Evolutionary conservation across 202 grass and related monocot species (phyloP).

Genomic region (Musa balbisiana): DNA sequence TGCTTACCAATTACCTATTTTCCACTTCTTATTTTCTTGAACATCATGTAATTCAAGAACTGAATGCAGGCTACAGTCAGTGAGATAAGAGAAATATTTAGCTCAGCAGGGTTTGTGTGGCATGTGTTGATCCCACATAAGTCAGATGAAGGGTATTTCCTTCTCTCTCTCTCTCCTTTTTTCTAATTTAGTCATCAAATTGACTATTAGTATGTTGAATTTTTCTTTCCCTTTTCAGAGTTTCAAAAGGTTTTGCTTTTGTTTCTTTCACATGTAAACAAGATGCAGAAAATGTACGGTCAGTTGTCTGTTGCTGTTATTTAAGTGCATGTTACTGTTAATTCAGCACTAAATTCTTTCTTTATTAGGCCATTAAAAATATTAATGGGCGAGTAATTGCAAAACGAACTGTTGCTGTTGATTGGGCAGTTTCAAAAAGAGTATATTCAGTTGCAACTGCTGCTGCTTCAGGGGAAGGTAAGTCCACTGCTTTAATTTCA

Average conservation of each 20-base stretch:
- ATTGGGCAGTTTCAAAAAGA: slow-evolving; percentile 93
- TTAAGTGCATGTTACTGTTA: neutral
- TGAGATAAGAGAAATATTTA: slow-evolving; percentile 67
- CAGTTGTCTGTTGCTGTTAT: slow-evolving; percentile 13
- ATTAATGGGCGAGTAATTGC: slow-evolving; percentile 63
- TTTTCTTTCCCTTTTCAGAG: slow-evolving; percentile 43
- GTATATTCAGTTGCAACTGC: slow-evolving; percentile 67
- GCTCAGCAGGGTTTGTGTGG: slow-evolving; percentile 79
- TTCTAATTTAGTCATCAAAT: slow-evolving; percentile 22
- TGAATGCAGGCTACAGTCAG: slow-evolving; percentile 58
- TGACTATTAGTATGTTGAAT: slow-evolving; percentile 17
- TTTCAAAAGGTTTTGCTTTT: slow-evolving; percentile 97
- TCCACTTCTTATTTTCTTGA: neutral
- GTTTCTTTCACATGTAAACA: slow-evolving; percentile 93
- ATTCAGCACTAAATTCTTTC: neutral
- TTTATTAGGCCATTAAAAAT: slow-evolving; percentile 78
- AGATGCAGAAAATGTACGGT: slow-evolving; percentile 91
- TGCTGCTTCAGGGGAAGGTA: slow-evolving; percentile 49
- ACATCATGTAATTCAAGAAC: slow-evolving; percentile 5
- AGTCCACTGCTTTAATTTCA: slow-evolving; percentile 21
- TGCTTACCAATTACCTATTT: slow-evolving; percentile 9
- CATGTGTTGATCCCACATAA: slow-evolving; percentile 77
- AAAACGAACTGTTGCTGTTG: slow-evolving; percentile 88
- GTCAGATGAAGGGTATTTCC: slow-evolving; percentile 55
- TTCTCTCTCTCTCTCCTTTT: slow-evolving; percentile 7